phyloP scores from a whole-genome alignment of 441 rosid genomes.

The Corymbia calophylla region DNA sequence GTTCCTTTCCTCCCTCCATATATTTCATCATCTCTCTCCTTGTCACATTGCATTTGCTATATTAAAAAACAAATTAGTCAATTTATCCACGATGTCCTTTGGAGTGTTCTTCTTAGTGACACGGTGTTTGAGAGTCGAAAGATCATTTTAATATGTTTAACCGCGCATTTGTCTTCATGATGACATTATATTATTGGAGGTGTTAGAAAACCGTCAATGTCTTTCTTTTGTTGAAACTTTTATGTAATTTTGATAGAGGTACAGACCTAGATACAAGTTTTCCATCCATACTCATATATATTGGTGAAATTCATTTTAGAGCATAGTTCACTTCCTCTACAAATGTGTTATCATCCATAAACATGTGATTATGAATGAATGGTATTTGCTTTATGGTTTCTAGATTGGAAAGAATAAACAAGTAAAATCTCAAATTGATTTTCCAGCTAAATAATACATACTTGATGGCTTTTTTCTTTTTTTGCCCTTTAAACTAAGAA shows the following conservation, averaged over 20 bases:
- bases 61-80: background rate
- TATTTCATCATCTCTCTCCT: background rate
- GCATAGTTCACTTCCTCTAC: background rate
- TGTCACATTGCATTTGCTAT: too few species aligned
- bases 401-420: background rate
- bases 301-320: background rate
- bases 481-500: background rate
- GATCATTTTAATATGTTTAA: too few species aligned
- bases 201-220: background rate
- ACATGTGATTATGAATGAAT: too few species aligned
- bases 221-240: background rate
- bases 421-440: background rate
- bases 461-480: background rate
- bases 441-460: background rate
- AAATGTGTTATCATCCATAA: background rate
- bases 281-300: background rate
- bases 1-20: too few species aligned
- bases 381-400: background rate
- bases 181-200: background rate
- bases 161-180: background rate
- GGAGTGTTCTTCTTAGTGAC: background rate
- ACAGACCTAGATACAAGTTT: background rate
- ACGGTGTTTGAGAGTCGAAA: background rate
- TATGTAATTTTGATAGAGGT: background rate
- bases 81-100: too few species aligned